Base-by-base conservation (phyloP, 257 asterid genomes). In the Catharanthus roseus region DNA sequence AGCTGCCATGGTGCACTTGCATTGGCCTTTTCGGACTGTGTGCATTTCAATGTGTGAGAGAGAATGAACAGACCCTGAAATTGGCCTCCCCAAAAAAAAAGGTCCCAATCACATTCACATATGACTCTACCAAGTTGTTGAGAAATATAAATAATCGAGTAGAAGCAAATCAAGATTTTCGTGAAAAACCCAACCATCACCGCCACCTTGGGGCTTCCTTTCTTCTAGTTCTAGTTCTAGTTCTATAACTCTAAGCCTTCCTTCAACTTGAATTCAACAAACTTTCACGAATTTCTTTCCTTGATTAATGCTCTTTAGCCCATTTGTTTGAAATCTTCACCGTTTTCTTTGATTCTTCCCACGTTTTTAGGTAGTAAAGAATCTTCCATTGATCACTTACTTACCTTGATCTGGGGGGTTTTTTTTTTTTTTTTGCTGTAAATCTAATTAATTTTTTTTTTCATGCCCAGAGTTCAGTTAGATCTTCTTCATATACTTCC, bases 121-220 rank as follows among this genome's bases (percentile, higher is more conserved):
- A 38, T 18, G 49, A 10, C 42, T 10, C 31, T 29, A 28, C 3
- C n/a, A 6, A 62, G 7, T 10, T 33, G 44, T 77, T 67, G 68
- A 38, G 8, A 38, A 3, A 82, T 82, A 58, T 58, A 58, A 29
- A 16, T 29, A 58, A 49, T 77, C 56, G 73, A 10, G 57, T 68
- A 49, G 28, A 73, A 79, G n/a, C n/a, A n/a, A n/a, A n/a, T n/a
- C 90, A 61, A 78, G 79, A 55, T 80, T 82, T 86, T 71, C 89
- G 97, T 90, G 95, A 87, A 15, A 69, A 82, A 75, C 79, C 85
- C 95, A 81, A 85, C 75, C 71, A 91, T 83, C 75, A 54, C 24
- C 77, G 36, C 15, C 62, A 21, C 66, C 72, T 36, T 38, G 45
- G 51, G 61, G 39, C 21, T 13, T 31, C 41, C 11, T n/a, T n/a